Conservation (phyloP, 768 basidiomycete species). For the Lactifluus piperatus region DNA sequence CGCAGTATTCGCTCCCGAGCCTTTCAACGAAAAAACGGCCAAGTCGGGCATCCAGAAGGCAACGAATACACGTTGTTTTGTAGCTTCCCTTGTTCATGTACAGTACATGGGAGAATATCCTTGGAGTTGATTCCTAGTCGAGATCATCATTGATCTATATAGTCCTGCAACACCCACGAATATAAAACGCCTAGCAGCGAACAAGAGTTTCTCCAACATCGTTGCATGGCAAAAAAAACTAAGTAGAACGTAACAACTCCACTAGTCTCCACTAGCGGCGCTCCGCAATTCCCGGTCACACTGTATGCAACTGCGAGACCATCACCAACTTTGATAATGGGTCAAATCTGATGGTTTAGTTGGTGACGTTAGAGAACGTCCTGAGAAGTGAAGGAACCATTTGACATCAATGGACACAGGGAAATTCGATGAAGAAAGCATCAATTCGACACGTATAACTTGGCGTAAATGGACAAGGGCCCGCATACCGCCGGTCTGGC, state of each 20-base stretch:
- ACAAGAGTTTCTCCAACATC: background rate
- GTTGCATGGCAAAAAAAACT: background rate
- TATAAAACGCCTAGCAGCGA: no score
- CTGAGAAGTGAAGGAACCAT: background rate
- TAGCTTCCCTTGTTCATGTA: background rate
- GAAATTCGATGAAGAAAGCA: background rate
- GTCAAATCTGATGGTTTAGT: background rate
- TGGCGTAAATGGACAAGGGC: background rate
- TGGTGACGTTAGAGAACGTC: background rate
- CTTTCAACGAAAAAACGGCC: no score
- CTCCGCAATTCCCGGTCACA: background rate
- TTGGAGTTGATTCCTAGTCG: background rate
- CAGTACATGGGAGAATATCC: background rate
- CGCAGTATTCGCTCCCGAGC: no score
- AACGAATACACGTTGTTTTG: background rate
- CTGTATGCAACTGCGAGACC: background rate
- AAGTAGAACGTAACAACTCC: background rate
- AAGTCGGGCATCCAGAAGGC: no score
- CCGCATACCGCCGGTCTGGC: no score
- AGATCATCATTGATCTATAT: background rate
- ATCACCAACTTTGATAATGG: background rate
- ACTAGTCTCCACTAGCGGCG: background rate
- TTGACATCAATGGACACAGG: no score
- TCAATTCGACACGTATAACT: background rate
- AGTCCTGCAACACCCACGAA: no score